These are phyloP conservation scores for Rhodomyrtus psidioides DNA, from an alignment of 441 rosid species.

Conservation along the genomic window DNA sequence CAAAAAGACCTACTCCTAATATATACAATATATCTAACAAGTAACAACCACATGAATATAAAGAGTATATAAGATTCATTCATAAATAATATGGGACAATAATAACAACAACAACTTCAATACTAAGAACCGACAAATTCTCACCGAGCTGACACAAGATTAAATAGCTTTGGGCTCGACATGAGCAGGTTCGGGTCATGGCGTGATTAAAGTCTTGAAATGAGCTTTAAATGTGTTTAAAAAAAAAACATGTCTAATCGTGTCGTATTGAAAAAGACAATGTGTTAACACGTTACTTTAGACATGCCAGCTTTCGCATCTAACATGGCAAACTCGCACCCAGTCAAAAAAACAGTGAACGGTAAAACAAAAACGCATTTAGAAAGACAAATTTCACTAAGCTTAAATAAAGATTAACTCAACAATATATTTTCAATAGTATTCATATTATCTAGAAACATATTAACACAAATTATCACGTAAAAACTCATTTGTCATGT, in stretches of 20 bases:
- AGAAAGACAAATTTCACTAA: too few relatives aligned
- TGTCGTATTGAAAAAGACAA: too few relatives aligned
- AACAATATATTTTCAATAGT: not conserved
- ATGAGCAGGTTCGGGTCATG: too few relatives aligned
- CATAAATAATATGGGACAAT: too few relatives aligned
- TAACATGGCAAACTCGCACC: not conserved
- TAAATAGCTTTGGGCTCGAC: not conserved
- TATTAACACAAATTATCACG: not conserved
- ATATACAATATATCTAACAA: too few relatives aligned
- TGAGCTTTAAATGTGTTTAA: not conserved
- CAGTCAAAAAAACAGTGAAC: not conserved
- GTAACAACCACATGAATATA: too few relatives aligned
- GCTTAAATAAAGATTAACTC: not conserved
- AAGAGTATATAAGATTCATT: too few relatives aligned
- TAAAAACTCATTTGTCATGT: not conserved
- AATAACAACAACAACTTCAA: too few relatives aligned
- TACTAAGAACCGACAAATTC: too few relatives aligned
- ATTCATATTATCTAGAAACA: not conserved
- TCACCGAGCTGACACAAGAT: too few relatives aligned
- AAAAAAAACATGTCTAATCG: not conserved
- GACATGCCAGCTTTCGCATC: too few relatives aligned
- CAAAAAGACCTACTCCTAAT: too few relatives aligned
- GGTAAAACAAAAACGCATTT: not conserved
- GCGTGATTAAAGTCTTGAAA: not conserved
- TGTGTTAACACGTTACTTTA: not conserved